Evolutionary conservation across 179 eudicot genomes (phyloP).

Genomic region (Monotropa hypopitys): DNA sequence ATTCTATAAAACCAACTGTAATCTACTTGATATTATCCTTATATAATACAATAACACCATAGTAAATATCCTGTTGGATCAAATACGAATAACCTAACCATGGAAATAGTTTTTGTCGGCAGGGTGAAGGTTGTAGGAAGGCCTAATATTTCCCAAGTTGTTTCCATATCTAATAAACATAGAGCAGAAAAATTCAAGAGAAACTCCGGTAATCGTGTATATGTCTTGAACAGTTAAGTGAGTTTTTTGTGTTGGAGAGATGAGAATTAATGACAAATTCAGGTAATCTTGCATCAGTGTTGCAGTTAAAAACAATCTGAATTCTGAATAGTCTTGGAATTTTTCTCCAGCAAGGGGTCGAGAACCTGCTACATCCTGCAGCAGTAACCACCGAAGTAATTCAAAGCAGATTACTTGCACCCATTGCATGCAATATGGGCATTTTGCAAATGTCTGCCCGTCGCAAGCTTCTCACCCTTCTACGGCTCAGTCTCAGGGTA

Average conservation of each 20-base stretch:
- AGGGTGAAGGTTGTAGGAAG: too few relatives aligned
- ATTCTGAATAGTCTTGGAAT: neutral
- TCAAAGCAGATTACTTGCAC: slow-evolving; percentile 32
- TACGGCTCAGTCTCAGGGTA: slow-evolving; percentile 33
- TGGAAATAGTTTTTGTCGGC: neutral
- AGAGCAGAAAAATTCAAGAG: neutral
- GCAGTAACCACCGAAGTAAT: slow-evolving; percentile 33
- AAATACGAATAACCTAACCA: too few relatives aligned
- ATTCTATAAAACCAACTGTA: too few relatives aligned
- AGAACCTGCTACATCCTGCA: slow-evolving; percentile 33
- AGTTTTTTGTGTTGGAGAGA: neutral
- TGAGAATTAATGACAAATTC: neutral
- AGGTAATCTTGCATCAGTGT: neutral
- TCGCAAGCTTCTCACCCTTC: slow-evolving; percentile 42
- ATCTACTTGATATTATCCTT: too few relatives aligned
- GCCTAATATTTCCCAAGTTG: too few relatives aligned
- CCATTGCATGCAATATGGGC: slow-evolving; percentile 55
- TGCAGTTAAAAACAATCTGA: neutral
- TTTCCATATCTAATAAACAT: too few relatives aligned
- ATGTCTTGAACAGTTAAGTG: neutral
- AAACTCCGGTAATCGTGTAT: neutral
- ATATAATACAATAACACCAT: too few relatives aligned
- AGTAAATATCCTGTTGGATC: too few relatives aligned
- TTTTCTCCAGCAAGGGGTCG: slow-evolving; percentile 41
- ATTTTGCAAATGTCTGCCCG: slow-evolving; percentile 51